A percentile compares a stretch with the other conserved stretches of the same genome.
phyloP scores from a whole-genome alignment of 164 flowering plant genomes.

The Nymphaea colorata region DNA sequence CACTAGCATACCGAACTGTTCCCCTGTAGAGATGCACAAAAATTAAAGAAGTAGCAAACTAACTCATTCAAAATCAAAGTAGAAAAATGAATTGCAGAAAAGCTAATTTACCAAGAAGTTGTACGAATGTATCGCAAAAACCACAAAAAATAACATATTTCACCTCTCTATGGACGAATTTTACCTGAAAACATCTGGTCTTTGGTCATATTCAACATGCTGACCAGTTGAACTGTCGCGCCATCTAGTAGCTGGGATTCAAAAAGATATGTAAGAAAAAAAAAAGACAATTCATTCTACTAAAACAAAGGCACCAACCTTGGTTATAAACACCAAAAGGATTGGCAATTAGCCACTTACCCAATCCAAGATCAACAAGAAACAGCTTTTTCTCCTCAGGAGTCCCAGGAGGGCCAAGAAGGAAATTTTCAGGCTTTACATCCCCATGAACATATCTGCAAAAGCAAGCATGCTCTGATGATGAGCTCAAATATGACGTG shows the following conservation, averaged over 20 bases:
- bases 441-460: conserved; percentile 91
- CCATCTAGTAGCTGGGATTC: conserved; percentile 67
- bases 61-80: background rate
- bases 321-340: no score
- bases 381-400: conserved; percentile 78
- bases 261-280: background rate
- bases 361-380: conserved; percentile 93
- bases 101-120: background rate
- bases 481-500: no score
- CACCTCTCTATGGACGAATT: background rate
- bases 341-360: conserved; percentile 14
- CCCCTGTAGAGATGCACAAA: conserved; percentile 37
- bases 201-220: conserved; percentile 91
- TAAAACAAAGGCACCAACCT: no score
- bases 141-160: no score
- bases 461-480: no score
- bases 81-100: background rate
- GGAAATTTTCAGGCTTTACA: conserved; percentile 95
- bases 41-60: background rate
- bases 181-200: conserved; percentile 92
- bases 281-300: background rate
- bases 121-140: no score
- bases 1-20: conserved; percentile 97
- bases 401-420: conserved; percentile 84
- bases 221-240: conserved; percentile 56